A percentile compares a stretch with the other conserved stretches of the same genome.
Conservation (phyloP, 108 stramenopile genomes). For the Cyclostephanos tholiformis region DNA sequence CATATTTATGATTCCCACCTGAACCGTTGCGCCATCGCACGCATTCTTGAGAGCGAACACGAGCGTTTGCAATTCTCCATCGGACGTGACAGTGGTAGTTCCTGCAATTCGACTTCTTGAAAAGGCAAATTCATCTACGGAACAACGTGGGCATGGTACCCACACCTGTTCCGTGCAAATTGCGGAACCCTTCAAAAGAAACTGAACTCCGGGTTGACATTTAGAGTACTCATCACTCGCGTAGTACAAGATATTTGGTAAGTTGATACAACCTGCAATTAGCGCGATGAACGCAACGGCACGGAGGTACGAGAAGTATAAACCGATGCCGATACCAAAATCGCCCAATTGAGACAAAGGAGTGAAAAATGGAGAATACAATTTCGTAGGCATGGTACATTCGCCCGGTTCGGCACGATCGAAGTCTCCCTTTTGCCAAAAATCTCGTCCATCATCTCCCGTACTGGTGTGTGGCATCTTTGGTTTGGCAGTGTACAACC, state of each 20-base stretch:
- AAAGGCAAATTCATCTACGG: constrained; percentile 35
- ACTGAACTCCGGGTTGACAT: constrained; percentile 36
- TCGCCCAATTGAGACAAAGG: constrained; percentile 60
- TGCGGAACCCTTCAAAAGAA: constrained; percentile 57
- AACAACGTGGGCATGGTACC: constrained; percentile 58
- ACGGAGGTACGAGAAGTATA: constrained; percentile 79
- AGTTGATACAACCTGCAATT: constrained; percentile 70
- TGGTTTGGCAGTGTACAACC: constrained; percentile 47
- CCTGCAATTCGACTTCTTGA: constrained; percentile 37
- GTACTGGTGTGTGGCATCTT: constrained; percentile 20
- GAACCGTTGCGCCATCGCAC: constrained; percentile 56
- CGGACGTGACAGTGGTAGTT: constrained; percentile 36
- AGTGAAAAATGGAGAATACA: constrained; percentile 60
- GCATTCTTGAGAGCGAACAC: constrained; percentile 63
- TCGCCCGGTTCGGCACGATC: constrained; percentile 76
- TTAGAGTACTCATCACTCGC: constrained; percentile 56
- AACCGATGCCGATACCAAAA: constrained; percentile 60
- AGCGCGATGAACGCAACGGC: constrained; percentile 64
- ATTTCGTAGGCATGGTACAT: constrained; percentile 51
- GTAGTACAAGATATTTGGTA: constrained; percentile 71
- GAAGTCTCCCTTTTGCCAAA: constrained; percentile 50
- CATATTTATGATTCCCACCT: constrained; percentile 66
- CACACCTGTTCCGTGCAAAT: constrained; percentile 66
- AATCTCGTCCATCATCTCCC: constrained; percentile 5
- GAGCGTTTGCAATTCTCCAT: constrained; percentile 47